Conservation (phyloP, 202 grass and related monocot species). For the Thinopyrum obtusiflorum region DNA sequence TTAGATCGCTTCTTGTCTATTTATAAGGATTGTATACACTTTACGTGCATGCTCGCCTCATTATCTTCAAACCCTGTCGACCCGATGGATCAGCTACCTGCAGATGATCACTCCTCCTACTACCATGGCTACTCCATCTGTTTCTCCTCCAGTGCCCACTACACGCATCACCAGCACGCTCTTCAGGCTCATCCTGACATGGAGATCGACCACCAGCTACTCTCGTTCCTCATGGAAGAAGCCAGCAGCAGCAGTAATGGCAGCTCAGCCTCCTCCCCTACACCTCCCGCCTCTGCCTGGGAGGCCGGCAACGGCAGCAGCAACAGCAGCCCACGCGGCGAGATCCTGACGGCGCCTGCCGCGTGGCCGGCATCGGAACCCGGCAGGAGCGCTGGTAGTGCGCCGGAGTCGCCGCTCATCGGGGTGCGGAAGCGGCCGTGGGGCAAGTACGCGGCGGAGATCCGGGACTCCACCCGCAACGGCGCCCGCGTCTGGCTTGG, state of each 20-base stretch:
- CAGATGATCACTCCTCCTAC: not conserved
- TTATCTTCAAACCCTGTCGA: not conserved
- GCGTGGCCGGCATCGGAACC: not conserved
- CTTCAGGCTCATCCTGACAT: not conserved
- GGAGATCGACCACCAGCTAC: not conserved
- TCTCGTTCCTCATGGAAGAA: not conserved
- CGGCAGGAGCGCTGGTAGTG: not conserved
- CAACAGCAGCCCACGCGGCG: not conserved
- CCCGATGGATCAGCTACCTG: not conserved
- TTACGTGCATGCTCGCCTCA: not conserved
- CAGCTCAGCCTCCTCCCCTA: not conserved
- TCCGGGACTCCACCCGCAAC: constrained; percentile 48
- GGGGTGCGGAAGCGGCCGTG: constrained; percentile 48
- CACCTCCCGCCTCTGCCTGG: not conserved
- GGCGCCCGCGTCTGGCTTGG: constrained; percentile 67
- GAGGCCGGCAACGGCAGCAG: not conserved
- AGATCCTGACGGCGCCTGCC: not conserved
- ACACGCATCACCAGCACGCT: not conserved
- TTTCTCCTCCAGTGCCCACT: not conserved
- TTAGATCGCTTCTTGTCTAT: not conserved
- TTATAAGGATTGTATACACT: not conserved
- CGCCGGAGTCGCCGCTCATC: not conserved
- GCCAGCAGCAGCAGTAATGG: not conserved
- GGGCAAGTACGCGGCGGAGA: constrained; percentile 74
- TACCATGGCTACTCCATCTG: not conserved